A percentile compares a stretch with the other conserved stretches of the same genome.
Evolutionary conservation across 768 basidiomycete genomes (phyloP).

Genomic region (Hirschioporus abietinus): DNA sequence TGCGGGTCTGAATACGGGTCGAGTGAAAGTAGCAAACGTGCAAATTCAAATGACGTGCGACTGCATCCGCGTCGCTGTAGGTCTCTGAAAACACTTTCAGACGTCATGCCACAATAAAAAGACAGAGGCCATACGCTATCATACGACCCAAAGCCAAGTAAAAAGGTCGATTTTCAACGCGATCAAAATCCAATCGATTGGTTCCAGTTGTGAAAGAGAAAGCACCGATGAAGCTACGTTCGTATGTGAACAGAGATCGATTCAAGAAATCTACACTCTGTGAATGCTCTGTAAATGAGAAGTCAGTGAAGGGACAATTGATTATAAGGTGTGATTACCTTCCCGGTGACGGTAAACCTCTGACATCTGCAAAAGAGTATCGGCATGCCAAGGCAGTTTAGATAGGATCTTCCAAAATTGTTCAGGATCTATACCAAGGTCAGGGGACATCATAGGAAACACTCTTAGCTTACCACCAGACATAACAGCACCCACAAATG

Average conservation of each 20-base stretch:
- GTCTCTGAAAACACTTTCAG: constrained; percentile 41
- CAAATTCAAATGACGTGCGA: constrained; percentile 88
- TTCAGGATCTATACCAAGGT: constrained; percentile 54
- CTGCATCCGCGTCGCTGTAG: constrained; percentile 85
- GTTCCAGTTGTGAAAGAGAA: constrained; percentile 81
- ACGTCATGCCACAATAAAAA: neutral
- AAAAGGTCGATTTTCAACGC: constrained; percentile 88
- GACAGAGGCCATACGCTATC: constrained; percentile 50
- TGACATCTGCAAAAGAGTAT: constrained; percentile 82
- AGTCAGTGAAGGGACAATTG: constrained; percentile 1
- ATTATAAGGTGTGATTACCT: constrained; percentile 39
- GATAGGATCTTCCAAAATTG: constrained; percentile 72
- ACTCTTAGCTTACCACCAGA: constrained; percentile 60
- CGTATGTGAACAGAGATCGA: constrained; percentile 90
- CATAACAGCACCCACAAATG: constrained; percentile 76
- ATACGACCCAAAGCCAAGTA: constrained; percentile 85
- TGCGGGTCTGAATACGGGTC: constrained; percentile 90
- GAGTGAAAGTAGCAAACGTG: constrained; percentile 76
- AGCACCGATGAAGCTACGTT: constrained; percentile 80
- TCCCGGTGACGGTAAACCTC: constrained; percentile 86
- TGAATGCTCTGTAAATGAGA: constrained; percentile 54
- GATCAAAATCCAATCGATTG: constrained; percentile 84
- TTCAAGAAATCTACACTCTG: constrained; percentile 86
- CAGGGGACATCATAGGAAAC: neutral
- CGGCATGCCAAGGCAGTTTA: constrained; percentile 85